Evolutionary conservation across 345 rosid species (phyloP), one percentile per base, ranked within the genome.

Genomic region (Lenwebbia sp.): DNA sequence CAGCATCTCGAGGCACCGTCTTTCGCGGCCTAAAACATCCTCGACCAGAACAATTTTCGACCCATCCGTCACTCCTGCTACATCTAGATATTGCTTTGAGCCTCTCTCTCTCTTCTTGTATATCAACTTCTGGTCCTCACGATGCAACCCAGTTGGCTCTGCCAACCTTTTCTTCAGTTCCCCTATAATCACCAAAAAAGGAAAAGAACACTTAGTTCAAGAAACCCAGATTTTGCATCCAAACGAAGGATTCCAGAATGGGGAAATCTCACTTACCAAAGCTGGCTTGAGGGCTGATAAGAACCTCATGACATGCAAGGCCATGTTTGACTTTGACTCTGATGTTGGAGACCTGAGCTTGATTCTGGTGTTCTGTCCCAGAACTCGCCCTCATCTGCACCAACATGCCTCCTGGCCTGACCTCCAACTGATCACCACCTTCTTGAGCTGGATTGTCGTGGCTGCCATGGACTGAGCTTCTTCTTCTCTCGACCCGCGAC

Each of bases 341-440:
- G 62, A 92, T 92, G 83, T 88, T 87, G 89, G 93, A 91, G 86
- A 75, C 84, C 84, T 52, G 83, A 75, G 55, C 81, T 70, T 4
- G 78, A 50, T 33, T 84, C 55, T 50, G 90, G 87, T 50, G 58
- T 75, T 51, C 89, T 62, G 82, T 50, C 86, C 62, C 86, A 89
- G 84, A 86, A 88, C 85, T 52, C 94, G 52, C 47, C 81, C 81
- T 70, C 87, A 88, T 92, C 88, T 94, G 95, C n/a, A 94, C 94
- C 85, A 94, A 30, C 96, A 94, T 92, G 82, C 95, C 96, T 86
- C 96, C 94, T 5, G 93, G 95, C 86, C 93, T 89, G 53, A 94
- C 83, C 88, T 94, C 96, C 93, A 89, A 93, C 82, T 44, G 82
- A 41, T 60, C 86, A 25, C 86, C 54, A 28, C 84, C 84, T n/a